phyloP scores from a whole-genome alignment of 345 rosid genomes.

The Salix caprea region DNA sequence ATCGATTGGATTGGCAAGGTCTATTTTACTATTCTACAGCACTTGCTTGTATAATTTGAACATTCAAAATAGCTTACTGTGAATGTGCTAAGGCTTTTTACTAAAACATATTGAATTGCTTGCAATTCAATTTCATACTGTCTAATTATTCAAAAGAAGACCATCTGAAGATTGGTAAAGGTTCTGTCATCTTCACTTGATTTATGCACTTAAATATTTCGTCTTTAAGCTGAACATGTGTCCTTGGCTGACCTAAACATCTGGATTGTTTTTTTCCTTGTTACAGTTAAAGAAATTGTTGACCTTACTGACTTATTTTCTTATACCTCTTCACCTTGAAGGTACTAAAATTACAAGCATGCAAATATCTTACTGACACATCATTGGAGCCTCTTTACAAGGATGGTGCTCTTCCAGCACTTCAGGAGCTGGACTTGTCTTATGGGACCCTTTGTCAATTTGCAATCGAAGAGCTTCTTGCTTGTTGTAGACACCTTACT shows the following conservation, averaged over 20 bases:
- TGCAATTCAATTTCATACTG: not conserved
- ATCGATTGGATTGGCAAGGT: not conserved
- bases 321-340: conserved; percentile 17
- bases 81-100: not conserved
- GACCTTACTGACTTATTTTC: not conserved
- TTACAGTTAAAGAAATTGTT: not conserved
- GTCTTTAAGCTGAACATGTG: not conserved
- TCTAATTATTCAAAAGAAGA: not conserved
- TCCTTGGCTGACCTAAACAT: not conserved
- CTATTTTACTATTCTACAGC: not conserved
- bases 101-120: not conserved
- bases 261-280: not conserved
- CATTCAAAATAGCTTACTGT: not conserved
- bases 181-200: not conserved
- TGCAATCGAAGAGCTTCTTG: conserved; percentile 94
- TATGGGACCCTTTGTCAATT: conserved; percentile 88
- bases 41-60: not conserved
- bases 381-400: conserved; percentile 93
- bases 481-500: conserved; percentile 82
- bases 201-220: not conserved
- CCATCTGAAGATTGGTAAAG: not conserved
- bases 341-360: conserved; percentile 94
- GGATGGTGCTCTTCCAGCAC: conserved; percentile 69
- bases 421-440: conserved; percentile 85
- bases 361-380: conserved; percentile 84